Evolutionary conservation across 1,139 yeast species (phyloP).

Genomic region (Lodderomyces orthopsilosis): DNA sequence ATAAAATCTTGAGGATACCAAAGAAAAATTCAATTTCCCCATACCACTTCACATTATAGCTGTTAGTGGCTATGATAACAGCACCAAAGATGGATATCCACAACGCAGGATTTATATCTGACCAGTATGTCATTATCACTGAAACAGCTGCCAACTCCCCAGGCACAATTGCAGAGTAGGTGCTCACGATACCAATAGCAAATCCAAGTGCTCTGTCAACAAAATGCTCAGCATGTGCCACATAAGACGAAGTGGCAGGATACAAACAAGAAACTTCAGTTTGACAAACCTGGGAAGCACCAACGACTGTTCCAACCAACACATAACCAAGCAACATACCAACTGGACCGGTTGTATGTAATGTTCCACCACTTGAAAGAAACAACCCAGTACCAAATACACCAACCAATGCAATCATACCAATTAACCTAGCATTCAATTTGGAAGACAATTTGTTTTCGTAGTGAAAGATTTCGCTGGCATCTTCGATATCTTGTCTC

Average conservation of each 20-base stretch:
- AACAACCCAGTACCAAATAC: slow-evolving; percentile 27
- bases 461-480: slow-evolving; percentile 12
- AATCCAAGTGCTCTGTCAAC: slow-evolving; percentile 27
- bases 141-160: slow-evolving; percentile 26
- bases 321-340: slow-evolving; percentile 22
- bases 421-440: slow-evolving; percentile 30
- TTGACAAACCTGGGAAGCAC: slow-evolving; percentile 22
- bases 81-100: slow-evolving; percentile 28
- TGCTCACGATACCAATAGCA: slow-evolving; percentile 22
- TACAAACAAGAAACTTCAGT: slow-evolving; percentile 29
- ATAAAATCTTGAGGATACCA: slow-evolving; percentile 26
- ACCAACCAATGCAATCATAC: slow-evolving; percentile 30
- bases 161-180: slow-evolving; percentile 21
- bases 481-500: slow-evolving; percentile 9
- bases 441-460: slow-evolving; percentile 14
- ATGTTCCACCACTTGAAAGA: slow-evolving; percentile 21
- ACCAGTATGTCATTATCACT: slow-evolving; percentile 26
- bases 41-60: slow-evolving; percentile 26
- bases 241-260: slow-evolving; percentile 29
- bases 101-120: slow-evolving; percentile 23
- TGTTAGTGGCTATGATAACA: slow-evolving; percentile 22
- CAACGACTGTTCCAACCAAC: slow-evolving; percentile 22
- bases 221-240: slow-evolving; percentile 29
- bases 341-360: slow-evolving; percentile 20
- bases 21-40: slow-evolving; percentile 34